These are phyloP conservation scores for Diaporthe destruens DNA, from an alignment of 2,329 filamentous ascomycete genomes.

Conservation along the genomic window DNA sequence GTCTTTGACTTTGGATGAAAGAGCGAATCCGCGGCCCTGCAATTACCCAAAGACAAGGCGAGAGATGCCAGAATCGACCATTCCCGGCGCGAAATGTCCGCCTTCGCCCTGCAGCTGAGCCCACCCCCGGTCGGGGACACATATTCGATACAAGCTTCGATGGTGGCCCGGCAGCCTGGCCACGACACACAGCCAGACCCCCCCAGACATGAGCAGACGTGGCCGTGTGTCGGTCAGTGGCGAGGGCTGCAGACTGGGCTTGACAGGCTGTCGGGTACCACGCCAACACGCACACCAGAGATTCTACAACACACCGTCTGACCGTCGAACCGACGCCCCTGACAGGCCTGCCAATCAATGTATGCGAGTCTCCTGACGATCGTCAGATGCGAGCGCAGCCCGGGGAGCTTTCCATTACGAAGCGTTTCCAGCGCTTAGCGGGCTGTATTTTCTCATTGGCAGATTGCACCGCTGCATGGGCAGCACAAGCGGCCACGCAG, in stretches of 20 bases:
- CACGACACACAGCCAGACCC: conserved; percentile 2
- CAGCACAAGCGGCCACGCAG: conserved; percentile 34
- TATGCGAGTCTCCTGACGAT: conserved; percentile 41
- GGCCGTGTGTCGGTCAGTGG: conserved; percentile 20
- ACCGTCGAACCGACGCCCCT: conserved; percentile 12
- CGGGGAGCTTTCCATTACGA: conserved; percentile 24
- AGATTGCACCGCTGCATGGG: conserved; percentile 27
- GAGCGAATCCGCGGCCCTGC: neutral
- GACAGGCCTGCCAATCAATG: conserved; percentile 16
- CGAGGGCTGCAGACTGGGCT: neutral
- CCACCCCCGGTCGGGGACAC: neutral
- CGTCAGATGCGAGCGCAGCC: conserved; percentile 37
- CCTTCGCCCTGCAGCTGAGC: neutral
- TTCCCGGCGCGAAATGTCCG: neutral
- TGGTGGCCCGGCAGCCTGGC: neutral
- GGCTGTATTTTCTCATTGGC: conserved; percentile 40
- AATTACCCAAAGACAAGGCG: neutral
- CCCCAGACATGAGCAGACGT: conserved; percentile 10
- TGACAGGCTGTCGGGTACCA: conserved; percentile 20
- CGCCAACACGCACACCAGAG: neutral
- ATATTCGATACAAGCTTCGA: neutral
- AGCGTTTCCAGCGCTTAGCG: conserved; percentile 40
- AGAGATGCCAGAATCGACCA: neutral
- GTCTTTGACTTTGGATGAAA: neutral
- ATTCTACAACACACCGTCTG: conserved; percentile 29